A percentile compares a stretch with the other conserved stretches of the same genome.
Conservation (phyloP, 352 stramenopile species). For the Phytophthora boehmeriae region DNA sequence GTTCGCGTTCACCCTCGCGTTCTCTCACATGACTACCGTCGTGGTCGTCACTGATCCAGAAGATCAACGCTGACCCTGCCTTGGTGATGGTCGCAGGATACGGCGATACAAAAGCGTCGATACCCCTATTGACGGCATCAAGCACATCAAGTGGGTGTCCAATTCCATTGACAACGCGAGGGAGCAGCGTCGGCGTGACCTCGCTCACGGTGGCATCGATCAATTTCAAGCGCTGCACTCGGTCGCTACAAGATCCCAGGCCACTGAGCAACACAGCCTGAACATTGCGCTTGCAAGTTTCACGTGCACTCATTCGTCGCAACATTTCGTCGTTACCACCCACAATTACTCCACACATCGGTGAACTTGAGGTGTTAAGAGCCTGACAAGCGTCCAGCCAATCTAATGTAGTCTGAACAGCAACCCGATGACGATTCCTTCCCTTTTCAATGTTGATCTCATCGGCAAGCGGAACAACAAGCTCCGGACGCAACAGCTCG, state of each 20-base stretch:
- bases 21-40: conserved; percentile 16
- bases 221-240: conserved; percentile 40
- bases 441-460: conserved; percentile 62
- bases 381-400: conserved; percentile 74
- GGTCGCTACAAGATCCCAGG: conserved; percentile 49
- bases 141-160: conserved; percentile 72
- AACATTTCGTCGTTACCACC: conserved; percentile 65
- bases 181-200: conserved; percentile 40
- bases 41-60: conserved; percentile 58
- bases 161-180: conserved; percentile 68
- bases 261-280: conserved; percentile 73
- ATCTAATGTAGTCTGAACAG: conserved; percentile 66
- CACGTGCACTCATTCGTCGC: conserved; percentile 52
- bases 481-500: conserved; percentile 50
- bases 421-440: conserved; percentile 67
- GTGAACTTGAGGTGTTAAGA: conserved; percentile 15
- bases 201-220: conserved; percentile 56
- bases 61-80: conserved; percentile 52
- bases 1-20: conserved; percentile 31
- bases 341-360: conserved; percentile 71
- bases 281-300: conserved; percentile 74
- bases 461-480: conserved; percentile 72
- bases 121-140: conserved; percentile 47
- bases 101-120: conserved; percentile 76
- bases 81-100: conserved; percentile 64